A percentile compares a stretch with the other conserved stretches of the same genome.
phyloP scores from a whole-genome alignment of 2,329 filamentous ascomycete genomes.

The Lomentospora prolificans region DNA sequence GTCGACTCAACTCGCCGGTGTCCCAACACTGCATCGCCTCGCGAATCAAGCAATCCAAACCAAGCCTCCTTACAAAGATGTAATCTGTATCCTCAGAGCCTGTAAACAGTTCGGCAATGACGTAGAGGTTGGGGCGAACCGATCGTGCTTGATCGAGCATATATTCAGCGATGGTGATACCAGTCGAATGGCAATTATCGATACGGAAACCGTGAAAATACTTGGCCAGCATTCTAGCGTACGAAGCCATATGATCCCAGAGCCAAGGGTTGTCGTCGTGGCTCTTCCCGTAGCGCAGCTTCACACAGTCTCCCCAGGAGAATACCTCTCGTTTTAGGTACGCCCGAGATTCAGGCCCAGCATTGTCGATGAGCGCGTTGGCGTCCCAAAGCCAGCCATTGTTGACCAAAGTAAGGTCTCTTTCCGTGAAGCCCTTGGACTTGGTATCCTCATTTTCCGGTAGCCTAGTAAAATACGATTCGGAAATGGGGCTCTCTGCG shows the following conservation, averaged over 20 bases:
- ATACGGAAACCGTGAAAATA: slow-evolving; percentile 94
- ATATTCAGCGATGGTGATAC: slow-evolving; percentile 86
- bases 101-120: slow-evolving; percentile 91
- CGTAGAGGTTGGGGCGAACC: slow-evolving; percentile 77
- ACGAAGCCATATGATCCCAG: slow-evolving; percentile 93
- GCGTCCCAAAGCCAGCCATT: slow-evolving; percentile 99
- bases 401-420: slow-evolving; percentile 76
- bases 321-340: slow-evolving; percentile 95
- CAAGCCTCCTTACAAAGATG: slow-evolving; percentile 85
- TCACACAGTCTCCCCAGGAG: slow-evolving; percentile 97
- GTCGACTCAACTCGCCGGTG: slow-evolving; percentile 79
- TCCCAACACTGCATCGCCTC: slow-evolving; percentile 99
- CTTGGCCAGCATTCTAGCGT: slow-evolving; percentile 84
- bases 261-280: slow-evolving; percentile 84
- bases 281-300: slow-evolving; percentile 76
- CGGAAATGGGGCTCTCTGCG: slow-evolving; percentile 69
- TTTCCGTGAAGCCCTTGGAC: slow-evolving; percentile 53
- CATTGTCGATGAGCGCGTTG: slow-evolving; percentile 88
- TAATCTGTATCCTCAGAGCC: slow-evolving; percentile 95
- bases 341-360: slow-evolving; percentile 78
- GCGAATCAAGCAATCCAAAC: slow-evolving; percentile 82
- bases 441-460: slow-evolving; percentile 68
- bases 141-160: slow-evolving; percentile 88
- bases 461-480: slow-evolving; percentile 89
- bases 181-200: slow-evolving; percentile 96